These are phyloP conservation scores for Breviolum minutum DNA, from an alignment of 73 alveolate species.

Conservation along the genomic window DNA sequence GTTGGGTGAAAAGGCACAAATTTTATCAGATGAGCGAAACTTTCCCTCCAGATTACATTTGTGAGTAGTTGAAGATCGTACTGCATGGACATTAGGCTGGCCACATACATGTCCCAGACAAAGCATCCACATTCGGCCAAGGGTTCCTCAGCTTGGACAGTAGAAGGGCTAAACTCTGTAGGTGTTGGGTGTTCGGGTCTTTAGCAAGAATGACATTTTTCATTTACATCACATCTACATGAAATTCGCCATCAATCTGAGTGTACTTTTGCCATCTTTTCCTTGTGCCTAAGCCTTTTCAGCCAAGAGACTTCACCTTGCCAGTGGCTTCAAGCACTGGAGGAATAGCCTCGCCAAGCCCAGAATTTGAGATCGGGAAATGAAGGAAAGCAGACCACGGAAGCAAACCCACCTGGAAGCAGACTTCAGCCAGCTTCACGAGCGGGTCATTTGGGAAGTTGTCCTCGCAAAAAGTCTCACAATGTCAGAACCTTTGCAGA, in stretches of 20 bases:
- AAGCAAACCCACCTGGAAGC: constrained; percentile 58
- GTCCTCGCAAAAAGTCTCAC: constrained; percentile 4
- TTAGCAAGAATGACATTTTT: neutral
- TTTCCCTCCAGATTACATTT: too few relatives aligned
- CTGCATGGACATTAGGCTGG: neutral
- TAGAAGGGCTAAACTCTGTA: too few relatives aligned
- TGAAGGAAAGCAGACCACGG: neutral
- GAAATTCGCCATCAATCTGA: too few relatives aligned
- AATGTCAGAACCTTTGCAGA: too few relatives aligned
- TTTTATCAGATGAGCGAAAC: too few relatives aligned
- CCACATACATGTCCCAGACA: constrained; percentile 97
- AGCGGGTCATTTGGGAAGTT: constrained; percentile 89
- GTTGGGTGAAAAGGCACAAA: too few relatives aligned
- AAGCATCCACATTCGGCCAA: constrained; percentile 98
- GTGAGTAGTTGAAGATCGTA: too few relatives aligned
- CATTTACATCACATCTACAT: neutral
- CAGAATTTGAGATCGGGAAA: neutral
- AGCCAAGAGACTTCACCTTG: constrained; percentile 95
- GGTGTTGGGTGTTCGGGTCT: neutral
- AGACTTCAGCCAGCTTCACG: constrained; percentile 90
- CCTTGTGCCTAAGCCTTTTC: neutral
- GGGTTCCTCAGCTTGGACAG: constrained; percentile 96
- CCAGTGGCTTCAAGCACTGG: constrained; percentile 96
- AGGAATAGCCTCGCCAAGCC: constrained; percentile 65
- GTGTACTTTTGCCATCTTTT: too few relatives aligned